Evolutionary conservation across 2,329 filamentous ascomycete genomes (phyloP).

Genomic region (Stagonosporopsis vannaccii): DNA sequence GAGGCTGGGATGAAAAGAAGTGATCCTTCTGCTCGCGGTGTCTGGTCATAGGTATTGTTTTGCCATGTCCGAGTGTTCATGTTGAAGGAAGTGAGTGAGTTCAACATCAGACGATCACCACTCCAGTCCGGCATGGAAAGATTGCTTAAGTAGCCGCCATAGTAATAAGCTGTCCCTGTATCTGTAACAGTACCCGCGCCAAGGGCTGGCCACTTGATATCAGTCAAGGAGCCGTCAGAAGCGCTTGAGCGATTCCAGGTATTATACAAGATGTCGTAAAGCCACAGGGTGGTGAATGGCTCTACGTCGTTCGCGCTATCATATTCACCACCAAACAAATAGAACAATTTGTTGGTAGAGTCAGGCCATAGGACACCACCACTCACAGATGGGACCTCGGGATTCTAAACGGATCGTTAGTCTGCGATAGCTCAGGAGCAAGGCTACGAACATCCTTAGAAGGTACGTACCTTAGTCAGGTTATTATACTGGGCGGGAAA

Average conservation of each 20-base stretch:
- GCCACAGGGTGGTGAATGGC: constrained; percentile 52
- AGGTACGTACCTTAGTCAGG: constrained; percentile 17
- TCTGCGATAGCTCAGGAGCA: too few species aligned
- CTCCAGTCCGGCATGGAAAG: constrained; percentile 48
- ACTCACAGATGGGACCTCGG: constrained; percentile 57
- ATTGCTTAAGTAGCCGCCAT: constrained; percentile 66
- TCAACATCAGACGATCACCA: constrained; percentile 16
- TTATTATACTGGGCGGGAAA: constrained; percentile 24
- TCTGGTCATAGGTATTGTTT: constrained; percentile 59
- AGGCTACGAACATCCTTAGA: not conserved
- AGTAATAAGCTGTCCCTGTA: constrained; percentile 59
- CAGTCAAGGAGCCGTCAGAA: constrained; percentile 18
- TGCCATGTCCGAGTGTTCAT: constrained; percentile 60
- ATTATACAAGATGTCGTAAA: constrained; percentile 63
- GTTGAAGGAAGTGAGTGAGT: constrained; percentile 31
- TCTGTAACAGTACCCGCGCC: constrained; percentile 24
- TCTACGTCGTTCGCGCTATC: constrained; percentile 42
- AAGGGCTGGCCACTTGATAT: constrained; percentile 24
- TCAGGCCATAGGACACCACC: constrained; percentile 64
- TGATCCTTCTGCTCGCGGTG: constrained; percentile 62
- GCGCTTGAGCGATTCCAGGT: constrained; percentile 59
- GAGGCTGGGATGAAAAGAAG: constrained; percentile 66
- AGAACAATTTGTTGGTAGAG: constrained; percentile 66
- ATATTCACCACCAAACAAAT: constrained; percentile 66
- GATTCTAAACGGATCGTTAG: constrained; percentile 49